phyloP scores from a whole-genome alignment of 768 basidiomycete species.

The Boletus rex-veris region DNA sequence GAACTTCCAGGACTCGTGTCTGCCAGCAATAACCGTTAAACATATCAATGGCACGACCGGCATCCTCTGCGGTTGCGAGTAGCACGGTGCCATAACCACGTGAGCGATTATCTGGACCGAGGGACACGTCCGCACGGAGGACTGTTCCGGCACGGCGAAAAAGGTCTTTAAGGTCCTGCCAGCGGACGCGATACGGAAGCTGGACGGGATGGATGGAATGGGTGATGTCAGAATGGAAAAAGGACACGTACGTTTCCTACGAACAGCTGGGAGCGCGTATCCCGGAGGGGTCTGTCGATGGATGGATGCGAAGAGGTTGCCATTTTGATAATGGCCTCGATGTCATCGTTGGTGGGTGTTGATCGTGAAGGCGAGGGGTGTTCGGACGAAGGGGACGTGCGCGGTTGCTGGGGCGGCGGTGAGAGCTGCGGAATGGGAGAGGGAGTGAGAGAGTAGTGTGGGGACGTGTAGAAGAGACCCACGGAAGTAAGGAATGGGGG shows the following conservation, averaged over 20 bases:
- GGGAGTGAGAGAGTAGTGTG: background rate
- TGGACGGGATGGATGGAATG: constrained; percentile 29
- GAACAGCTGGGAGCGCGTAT: constrained; percentile 93
- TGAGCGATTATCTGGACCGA: constrained; percentile 87
- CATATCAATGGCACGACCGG: constrained; percentile 89
- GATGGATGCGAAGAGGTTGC: constrained; percentile 72
- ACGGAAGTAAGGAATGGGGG: constrained; percentile 3
- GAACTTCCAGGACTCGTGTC: constrained; percentile 85
- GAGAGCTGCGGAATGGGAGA: constrained; percentile 12
- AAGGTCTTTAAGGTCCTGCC: constrained; percentile 99
- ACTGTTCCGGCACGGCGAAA: constrained; percentile 94
- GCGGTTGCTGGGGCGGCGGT: background rate
- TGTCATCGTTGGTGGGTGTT: constrained; percentile 71
- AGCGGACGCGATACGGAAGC: constrained; percentile 95
- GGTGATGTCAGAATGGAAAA: background rate
- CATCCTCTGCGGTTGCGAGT: constrained; percentile 92
- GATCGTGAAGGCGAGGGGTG: constrained; percentile 8
- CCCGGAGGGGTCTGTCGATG: constrained; percentile 54
- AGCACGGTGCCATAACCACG: constrained; percentile 94
- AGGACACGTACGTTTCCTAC: constrained; percentile 80
- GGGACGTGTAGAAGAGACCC: background rate
- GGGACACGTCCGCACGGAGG: constrained; percentile 70
- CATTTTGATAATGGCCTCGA: constrained; percentile 88
- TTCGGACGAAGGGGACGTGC: constrained; percentile 5
- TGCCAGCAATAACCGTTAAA: constrained; percentile 99